Base-by-base conservation (phyloP, 129 eudicot genomes). In the Tanacetum coccineum region DNA sequence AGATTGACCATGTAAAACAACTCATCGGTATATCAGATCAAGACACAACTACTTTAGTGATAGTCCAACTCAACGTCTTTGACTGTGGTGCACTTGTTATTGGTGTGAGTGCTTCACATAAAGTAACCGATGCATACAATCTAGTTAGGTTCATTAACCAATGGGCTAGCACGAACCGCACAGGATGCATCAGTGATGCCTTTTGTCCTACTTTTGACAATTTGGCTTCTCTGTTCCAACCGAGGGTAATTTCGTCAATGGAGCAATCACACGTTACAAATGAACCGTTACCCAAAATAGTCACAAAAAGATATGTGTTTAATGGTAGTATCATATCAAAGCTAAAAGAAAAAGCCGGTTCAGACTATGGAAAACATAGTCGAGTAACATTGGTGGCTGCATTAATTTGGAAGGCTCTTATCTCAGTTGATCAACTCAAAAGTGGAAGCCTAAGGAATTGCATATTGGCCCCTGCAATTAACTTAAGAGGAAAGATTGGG, bases 91-190 rank as follows among this genome's bases (percentile, higher is more conserved):
- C 85, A 4, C 64, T 85, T 44, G 81, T 40, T 13, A 74, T 85
- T 44, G 85, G 85, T 30, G 78, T 80, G n/a, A 76, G 75, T 68
- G 59, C 74, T 25, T 74, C 85, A 13, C 91, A 85, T 50, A 62
- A 71, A 65, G 64, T 82, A 54, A 81, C 77, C 9, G 87, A 85
- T 45, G 74, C 44, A 3, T 19, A 52, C 56, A 66, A 68, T 13
- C 64, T 82, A 40, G 36, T 65, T 30, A 67, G 62, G 48, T 79
- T 79, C 44, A 13, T 74, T 40, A 79, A 74, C 6, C 42, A 62
- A 62, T 79, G 83, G 83, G 83, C 83, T 15, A 60, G 56, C 58
- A 30, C 3, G 36, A 71, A 45, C 62, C 30, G 46, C 55, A 15
- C 15, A 47, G 66, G 70, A 22, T 6, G 18, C 12, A 51, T 44